Conservation (phyloP, 2,329 filamentous ascomycete genomes). For the Diaporthe velutina region DNA sequence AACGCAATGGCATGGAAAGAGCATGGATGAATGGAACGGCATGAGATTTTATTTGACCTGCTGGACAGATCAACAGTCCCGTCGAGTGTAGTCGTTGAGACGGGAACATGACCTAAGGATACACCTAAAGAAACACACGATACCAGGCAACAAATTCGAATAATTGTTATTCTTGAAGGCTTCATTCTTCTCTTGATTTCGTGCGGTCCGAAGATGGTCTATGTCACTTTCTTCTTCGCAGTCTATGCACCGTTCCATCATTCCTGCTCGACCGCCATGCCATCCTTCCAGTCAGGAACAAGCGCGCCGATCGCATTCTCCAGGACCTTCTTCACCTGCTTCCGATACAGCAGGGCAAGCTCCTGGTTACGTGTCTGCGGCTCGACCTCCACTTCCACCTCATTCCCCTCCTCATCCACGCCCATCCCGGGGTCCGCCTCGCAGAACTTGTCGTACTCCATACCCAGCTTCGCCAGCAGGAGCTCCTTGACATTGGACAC, state of each 20-base stretch:
- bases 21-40: neutral
- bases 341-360: constrained; percentile 63
- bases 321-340: constrained; percentile 62
- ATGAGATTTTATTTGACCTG: neutral
- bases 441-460: constrained; percentile 57
- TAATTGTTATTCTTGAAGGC: too few relatives aligned
- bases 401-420: constrained; percentile 54
- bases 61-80: neutral
- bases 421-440: constrained; percentile 54
- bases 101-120: neutral
- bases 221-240: too few relatives aligned
- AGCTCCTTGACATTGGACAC: constrained; percentile 49
- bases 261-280: neutral
- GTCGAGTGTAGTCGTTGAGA: neutral
- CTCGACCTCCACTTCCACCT: constrained; percentile 41
- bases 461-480: constrained; percentile 53
- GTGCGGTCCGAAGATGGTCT: too few relatives aligned
- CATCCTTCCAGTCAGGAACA: constrained; percentile 33
- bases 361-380: constrained; percentile 58
- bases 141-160: neutral
- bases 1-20: neutral
- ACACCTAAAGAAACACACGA: neutral
- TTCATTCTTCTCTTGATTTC: too few relatives aligned
- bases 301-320: constrained; percentile 50
- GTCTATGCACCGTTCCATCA: neutral